Evolutionary conservation across 2,329 filamentous ascomycete species (phyloP).

Genomic region (Hymenoscyphus fraxineus): DNA sequence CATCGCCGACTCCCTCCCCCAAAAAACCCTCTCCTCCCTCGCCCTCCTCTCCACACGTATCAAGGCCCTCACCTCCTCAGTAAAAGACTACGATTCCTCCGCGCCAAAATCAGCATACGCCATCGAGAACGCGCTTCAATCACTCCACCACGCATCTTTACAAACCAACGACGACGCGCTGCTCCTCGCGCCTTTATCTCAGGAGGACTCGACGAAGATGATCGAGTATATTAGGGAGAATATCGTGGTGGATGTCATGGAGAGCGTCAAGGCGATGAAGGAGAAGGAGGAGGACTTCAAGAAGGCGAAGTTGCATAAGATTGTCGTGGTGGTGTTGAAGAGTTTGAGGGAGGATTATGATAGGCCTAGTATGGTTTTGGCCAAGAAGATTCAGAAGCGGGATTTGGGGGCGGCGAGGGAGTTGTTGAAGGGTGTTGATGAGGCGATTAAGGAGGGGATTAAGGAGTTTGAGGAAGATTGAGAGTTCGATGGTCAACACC

Average conservation of each 20-base stretch:
- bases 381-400: neutral
- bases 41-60: neutral
- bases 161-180: neutral
- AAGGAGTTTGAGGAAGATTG: neutral
- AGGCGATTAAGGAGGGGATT: neutral
- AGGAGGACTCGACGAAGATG: neutral
- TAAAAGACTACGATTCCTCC: neutral
- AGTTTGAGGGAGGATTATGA: neutral
- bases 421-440: neutral
- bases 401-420: neutral
- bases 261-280: neutral
- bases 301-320: neutral
- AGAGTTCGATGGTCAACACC: neutral
- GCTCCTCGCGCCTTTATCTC: neutral
- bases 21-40: neutral
- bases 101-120: neutral
- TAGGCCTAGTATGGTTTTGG: neutral
- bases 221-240: neutral
- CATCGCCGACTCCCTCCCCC: neutral
- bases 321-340: neutral
- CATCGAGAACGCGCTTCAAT: neutral
- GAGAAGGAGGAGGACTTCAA: neutral
- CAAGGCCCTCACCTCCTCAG: neutral
- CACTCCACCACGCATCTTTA: neutral
- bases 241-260: neutral